Evolutionary conservation across 2,329 filamentous ascomycete genomes (phyloP).

Genomic region (Penicillium italicum): DNA sequence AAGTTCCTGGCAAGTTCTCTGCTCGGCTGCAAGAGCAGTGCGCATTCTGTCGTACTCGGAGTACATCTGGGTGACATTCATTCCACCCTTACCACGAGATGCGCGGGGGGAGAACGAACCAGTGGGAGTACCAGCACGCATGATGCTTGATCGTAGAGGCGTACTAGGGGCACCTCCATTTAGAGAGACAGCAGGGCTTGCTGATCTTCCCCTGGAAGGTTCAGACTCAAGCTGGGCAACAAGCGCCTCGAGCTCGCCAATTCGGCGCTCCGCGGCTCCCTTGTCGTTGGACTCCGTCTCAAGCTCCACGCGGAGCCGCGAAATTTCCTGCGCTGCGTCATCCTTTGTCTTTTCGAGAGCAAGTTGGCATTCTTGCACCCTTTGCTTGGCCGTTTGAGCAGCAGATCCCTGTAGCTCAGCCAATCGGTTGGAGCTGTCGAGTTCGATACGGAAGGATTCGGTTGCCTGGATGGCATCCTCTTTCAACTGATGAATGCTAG

Average conservation of each 20-base stretch:
- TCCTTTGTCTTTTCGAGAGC: slow-evolving; percentile 59
- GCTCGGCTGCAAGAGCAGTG: slow-evolving; percentile 72
- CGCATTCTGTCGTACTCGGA: slow-evolving; percentile 57
- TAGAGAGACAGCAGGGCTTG: slow-evolving; percentile 52
- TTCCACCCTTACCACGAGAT: slow-evolving; percentile 51
- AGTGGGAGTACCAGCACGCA: slow-evolving; percentile 43
- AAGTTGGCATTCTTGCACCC: slow-evolving; percentile 56
- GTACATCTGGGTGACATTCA: slow-evolving; percentile 62
- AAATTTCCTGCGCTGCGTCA: slow-evolving; percentile 58
- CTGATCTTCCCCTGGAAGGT: slow-evolving; percentile 45
- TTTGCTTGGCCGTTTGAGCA: slow-evolving; percentile 57
- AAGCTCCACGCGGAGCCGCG: slow-evolving; percentile 51
- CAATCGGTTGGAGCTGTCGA: slow-evolving; percentile 75
- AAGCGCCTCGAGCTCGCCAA: slow-evolving; percentile 62
- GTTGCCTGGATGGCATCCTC: slow-evolving; percentile 78
- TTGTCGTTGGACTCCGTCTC: slow-evolving; percentile 59
- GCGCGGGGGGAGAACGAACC: slow-evolving; percentile 53
- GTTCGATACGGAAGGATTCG: slow-evolving; percentile 79
- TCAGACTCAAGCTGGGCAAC: slow-evolving; percentile 60
- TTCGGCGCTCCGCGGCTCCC: slow-evolving; percentile 58
- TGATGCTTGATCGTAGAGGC: slow-evolving; percentile 41
- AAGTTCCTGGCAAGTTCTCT: slow-evolving; percentile 70
- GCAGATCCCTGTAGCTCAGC: slow-evolving; percentile 66
- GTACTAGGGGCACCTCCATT: slow-evolving; percentile 50
- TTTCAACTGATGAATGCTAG: slow-evolving; percentile 78